These are phyloP conservation scores for Fusarium sambucinum DNA, from an alignment of 2,329 filamentous ascomycete genomes.

Conservation along the genomic window DNA sequence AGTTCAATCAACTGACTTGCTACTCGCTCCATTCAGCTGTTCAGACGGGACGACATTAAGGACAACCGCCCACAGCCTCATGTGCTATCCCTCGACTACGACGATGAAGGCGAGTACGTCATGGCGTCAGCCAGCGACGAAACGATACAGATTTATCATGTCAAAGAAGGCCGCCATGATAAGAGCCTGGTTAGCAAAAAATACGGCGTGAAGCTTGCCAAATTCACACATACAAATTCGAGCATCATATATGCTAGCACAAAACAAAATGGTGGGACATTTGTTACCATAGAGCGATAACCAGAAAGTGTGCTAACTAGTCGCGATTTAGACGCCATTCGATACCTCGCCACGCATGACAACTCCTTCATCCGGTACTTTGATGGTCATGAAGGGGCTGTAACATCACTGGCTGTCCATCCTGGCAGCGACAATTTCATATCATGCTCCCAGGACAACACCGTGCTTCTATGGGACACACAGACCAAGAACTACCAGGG, in stretches of 20 bases:
- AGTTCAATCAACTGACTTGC: neutral
- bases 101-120: constrained; percentile 91
- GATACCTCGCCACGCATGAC: constrained; percentile 91
- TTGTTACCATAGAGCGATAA: neutral
- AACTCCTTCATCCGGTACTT: constrained; percentile 98
- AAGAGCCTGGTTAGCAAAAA: constrained; percentile 96
- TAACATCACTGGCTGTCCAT: constrained; percentile 86
- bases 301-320: neutral
- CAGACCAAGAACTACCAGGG: constrained; percentile 84
- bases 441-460: constrained; percentile 91
- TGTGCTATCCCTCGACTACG: constrained; percentile 93
- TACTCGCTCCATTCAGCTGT: constrained; percentile 57
- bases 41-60: constrained; percentile 68
- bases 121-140: constrained; percentile 95
- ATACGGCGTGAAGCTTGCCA: constrained; percentile 93
- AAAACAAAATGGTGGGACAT: constrained; percentile 80
- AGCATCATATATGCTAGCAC: constrained; percentile 97
- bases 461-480: constrained; percentile 90
- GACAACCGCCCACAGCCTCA: constrained; percentile 67
- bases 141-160: constrained; percentile 94
- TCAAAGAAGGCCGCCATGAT: constrained; percentile 88
- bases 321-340: constrained; percentile 75
- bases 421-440: constrained; percentile 92
- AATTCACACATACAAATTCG: constrained; percentile 91
- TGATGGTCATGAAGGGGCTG: constrained; percentile 85